These are phyloP conservation scores for Periconia digitata DNA, from an alignment of 2,329 filamentous ascomycete species.

Conservation along the genomic window DNA sequence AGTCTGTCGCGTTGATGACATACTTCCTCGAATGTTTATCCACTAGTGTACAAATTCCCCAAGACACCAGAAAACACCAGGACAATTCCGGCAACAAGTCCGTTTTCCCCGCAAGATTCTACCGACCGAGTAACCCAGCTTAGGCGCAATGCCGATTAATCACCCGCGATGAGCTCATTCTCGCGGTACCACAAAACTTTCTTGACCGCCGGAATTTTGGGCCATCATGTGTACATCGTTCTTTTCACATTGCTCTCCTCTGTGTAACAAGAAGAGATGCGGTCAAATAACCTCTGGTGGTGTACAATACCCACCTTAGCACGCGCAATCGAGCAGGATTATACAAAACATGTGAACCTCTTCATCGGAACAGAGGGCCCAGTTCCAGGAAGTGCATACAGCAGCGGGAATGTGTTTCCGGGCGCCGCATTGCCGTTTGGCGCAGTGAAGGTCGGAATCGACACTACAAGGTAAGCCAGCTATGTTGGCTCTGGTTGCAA, in stretches of 20 bases:
- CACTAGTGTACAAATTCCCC: background rate
- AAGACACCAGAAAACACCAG: background rate
- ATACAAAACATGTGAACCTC: constrained; percentile 31
- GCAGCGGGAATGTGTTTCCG: constrained; percentile 28
- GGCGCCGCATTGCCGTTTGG: constrained; percentile 27
- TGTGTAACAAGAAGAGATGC: background rate
- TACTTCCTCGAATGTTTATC: too few species aligned
- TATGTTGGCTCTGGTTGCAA: constrained; percentile 10
- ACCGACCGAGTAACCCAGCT: too few species aligned
- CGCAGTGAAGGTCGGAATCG: constrained; percentile 33
- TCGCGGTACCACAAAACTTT: background rate
- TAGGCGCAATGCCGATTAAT: background rate
- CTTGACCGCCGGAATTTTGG: background rate
- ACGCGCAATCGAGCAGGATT: background rate
- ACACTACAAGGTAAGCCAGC: constrained; percentile 12
- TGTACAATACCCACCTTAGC: background rate
- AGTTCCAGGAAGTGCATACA: constrained; percentile 27
- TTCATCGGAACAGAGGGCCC: constrained; percentile 47
- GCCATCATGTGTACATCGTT: background rate
- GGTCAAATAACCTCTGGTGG: background rate
- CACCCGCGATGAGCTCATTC: background rate
- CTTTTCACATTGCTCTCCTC: background rate
- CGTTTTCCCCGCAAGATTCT: background rate
- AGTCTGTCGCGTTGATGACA: too few species aligned
- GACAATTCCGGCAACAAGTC: background rate